A percentile compares a stretch with the other conserved stretches of the same genome.
These are phyloP conservation scores for Claviceps sorghi DNA, from an alignment of 2,329 filamentous ascomycete species.

Conservation along the genomic window DNA sequence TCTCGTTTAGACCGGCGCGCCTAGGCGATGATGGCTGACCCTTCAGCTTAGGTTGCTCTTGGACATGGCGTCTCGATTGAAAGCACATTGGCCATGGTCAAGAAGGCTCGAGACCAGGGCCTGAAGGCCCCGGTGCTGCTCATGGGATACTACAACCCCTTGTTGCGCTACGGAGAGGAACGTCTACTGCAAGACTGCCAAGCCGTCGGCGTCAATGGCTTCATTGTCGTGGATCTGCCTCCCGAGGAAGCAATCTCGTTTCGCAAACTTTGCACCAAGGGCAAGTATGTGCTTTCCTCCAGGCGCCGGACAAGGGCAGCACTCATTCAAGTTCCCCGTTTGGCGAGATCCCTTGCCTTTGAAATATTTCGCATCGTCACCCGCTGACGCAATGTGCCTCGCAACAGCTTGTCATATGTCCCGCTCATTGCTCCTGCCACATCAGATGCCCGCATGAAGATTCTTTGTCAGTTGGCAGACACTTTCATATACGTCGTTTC, in stretches of 20 bases:
- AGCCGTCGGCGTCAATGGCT: constrained; percentile 78
- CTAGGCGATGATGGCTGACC: constrained; percentile 3
- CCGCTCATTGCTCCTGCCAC: constrained; percentile 93
- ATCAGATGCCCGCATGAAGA: constrained; percentile 82
- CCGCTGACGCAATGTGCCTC: not conserved
- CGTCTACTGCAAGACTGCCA: constrained; percentile 71
- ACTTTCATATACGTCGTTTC: constrained; percentile 99
- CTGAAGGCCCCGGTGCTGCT: constrained; percentile 72
- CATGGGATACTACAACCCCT: constrained; percentile 98
- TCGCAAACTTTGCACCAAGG: constrained; percentile 66
- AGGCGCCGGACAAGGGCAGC: no score
- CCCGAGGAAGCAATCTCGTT: constrained; percentile 93
- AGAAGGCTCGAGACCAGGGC: constrained; percentile 61
- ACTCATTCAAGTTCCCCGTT: not conserved
- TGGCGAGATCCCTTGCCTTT: not conserved
- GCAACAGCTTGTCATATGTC: constrained; percentile 67
- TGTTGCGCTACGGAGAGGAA: constrained; percentile 89
- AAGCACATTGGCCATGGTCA: constrained; percentile 69
- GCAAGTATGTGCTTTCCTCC: constrained; percentile 41
- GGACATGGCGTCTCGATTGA: constrained; percentile 76
- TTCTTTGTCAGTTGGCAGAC: constrained; percentile 91
- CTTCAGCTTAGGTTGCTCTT: constrained; percentile 46
- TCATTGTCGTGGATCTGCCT: constrained; percentile 90
- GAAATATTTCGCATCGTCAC: not conserved
- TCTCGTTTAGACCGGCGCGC: no score